A percentile compares a stretch with the other conserved stretches of the same genome.
Evolutionary conservation across 2,329 filamentous ascomycete genomes (phyloP).

Genomic region (Neopestalotiopsis sp.): DNA sequence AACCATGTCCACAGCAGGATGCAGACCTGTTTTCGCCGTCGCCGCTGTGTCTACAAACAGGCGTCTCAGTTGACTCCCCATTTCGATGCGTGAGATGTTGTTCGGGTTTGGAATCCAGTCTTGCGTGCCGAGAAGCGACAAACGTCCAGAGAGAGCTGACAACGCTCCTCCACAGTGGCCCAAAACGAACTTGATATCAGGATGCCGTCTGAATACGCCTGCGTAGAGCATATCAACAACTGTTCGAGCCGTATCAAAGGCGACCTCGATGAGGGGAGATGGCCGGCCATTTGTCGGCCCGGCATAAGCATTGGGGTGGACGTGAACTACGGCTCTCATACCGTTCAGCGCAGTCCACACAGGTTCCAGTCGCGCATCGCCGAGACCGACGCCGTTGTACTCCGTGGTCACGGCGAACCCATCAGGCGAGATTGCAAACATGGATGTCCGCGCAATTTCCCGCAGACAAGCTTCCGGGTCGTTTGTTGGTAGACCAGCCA

Average conservation of each 20-base stretch:
- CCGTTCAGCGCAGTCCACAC: not conserved
- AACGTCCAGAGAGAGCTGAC: not conserved
- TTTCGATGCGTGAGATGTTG: not conserved
- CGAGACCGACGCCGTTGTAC: not conserved
- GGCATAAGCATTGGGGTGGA: constrained; percentile 2
- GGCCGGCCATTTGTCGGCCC: not conserved
- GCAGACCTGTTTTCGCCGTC: not conserved
- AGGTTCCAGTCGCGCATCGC: not conserved
- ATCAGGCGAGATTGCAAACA: not conserved
- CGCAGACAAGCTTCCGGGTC: not conserved
- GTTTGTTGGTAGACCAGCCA: not conserved
- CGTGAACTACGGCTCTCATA: not conserved
- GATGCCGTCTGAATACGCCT: not conserved
- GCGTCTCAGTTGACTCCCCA: not conserved
- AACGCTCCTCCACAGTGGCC: constrained; percentile 1
- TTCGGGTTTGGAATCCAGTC: constrained; percentile 3
- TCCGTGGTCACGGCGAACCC: not conserved
- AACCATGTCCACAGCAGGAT: not conserved
- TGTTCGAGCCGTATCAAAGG: not conserved
- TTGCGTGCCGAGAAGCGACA: not conserved
- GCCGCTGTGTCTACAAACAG: constrained; percentile 3
- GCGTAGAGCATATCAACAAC: constrained; percentile 3
- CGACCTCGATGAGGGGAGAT: not conserved
- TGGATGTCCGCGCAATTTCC: constrained; percentile 1
- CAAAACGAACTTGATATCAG: not conserved